Percentiles rank a stretch among this genome's conserved stretches.
Conservation (phyloP, 768 basidiomycete genomes). For the Xanthoconium stramineum region DNA sequence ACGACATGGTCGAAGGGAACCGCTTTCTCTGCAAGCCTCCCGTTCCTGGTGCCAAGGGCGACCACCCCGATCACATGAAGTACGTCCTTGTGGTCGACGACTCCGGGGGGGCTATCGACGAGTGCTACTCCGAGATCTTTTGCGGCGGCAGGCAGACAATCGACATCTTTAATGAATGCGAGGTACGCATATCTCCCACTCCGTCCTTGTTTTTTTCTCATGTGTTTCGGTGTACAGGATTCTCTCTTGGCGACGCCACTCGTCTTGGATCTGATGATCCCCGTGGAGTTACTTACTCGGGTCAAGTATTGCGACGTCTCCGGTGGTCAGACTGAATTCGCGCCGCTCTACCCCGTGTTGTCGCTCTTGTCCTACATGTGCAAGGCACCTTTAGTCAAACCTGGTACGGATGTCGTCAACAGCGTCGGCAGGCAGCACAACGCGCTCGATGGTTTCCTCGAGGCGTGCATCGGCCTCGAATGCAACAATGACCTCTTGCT, state of each 20-base stretch:
- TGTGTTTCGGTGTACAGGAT: constrained; percentile 48
- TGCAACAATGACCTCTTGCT: constrained; percentile 80
- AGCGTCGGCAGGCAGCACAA: constrained; percentile 92
- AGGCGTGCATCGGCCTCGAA: constrained; percentile 90
- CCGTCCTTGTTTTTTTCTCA: not conserved
- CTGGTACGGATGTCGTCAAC: constrained; percentile 92
- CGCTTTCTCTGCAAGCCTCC: constrained; percentile 86
- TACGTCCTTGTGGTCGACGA: constrained; percentile 96
- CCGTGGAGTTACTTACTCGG: constrained; percentile 92
- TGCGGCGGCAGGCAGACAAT: constrained; percentile 93
- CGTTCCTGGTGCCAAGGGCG: constrained; percentile 52
- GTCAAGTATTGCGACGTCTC: constrained; percentile 75
- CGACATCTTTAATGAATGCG: constrained; percentile 98
- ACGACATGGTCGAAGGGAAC: constrained; percentile 97
- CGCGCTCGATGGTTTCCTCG: constrained; percentile 89
- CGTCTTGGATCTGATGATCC: constrained; percentile 90
- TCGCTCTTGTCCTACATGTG: constrained; percentile 96
- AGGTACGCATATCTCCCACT: constrained; percentile 44
- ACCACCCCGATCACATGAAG: constrained; percentile 99
- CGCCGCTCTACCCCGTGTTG: constrained; percentile 85
- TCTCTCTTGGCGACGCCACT: constrained; percentile 94
- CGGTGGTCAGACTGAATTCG: constrained; percentile 55
- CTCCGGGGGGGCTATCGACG: constrained; percentile 98
- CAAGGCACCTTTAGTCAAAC: constrained; percentile 97
- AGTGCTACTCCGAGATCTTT: constrained; percentile 98